Base-by-base conservation (phyloP, 2,329 filamentous ascomycete genomes). In the Torrubiella hemipterigena region DNA sequence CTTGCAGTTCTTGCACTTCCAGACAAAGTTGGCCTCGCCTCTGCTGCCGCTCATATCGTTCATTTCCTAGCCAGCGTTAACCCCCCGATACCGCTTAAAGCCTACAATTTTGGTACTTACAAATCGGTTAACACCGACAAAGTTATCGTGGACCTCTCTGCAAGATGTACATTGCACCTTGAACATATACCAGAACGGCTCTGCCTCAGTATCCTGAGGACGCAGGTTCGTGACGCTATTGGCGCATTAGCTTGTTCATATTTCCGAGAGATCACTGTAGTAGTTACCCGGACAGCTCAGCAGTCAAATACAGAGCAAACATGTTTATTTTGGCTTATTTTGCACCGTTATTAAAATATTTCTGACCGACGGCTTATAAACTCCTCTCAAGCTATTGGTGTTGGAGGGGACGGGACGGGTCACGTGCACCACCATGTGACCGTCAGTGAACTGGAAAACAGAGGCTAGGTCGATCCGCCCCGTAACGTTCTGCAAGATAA, bases 1-100 rank as follows among this genome's bases (percentile, higher is more conserved):
- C 73, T 91, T 93, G 77, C 91, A 98, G 52, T 91, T 89, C 59
- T 93, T 94, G 70, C 91, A 98, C 56, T 77, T 87, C 89, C 91
- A 98, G n/a, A 98, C 91, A 57, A 98, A 98, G 58, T 96, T 96
- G 38, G 91, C 91, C 57, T 96, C 87, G 42, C 91, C 91, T 48
- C 85, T 74, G 55, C 87, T 95, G 21, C 87, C 87, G 41, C 84
- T 91, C 55, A 95, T 77, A 42, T 95, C 86, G 51, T 93, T 87
- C 48, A 67, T 70, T 52, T 96, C 89, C 85, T 94, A 39, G 4
- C 31, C n/a, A 2, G 5, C 23, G 12, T 19, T 12, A 12, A 9
- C 15, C 7, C 26, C 20, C 7, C 7, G 5, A 17, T 17, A 3
- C 6, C 15, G 15, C 17, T 19, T 13, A 25, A 9, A 5, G 10